Evolutionary conservation across 208 protist species (phyloP).

Genomic region (Zelonia costaricensis): DNA sequence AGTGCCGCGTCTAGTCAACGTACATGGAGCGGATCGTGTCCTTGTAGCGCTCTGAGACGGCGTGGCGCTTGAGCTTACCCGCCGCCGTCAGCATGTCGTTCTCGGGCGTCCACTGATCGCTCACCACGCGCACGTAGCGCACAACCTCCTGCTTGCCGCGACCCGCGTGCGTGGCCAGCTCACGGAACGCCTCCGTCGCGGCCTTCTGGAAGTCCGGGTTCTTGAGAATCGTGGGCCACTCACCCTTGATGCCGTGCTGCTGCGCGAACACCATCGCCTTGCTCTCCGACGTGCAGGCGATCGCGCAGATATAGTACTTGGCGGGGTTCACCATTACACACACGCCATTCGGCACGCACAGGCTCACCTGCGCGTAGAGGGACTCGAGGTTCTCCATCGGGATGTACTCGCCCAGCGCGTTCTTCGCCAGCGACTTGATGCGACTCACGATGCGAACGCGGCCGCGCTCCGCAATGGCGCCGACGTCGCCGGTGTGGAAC

Average conservation of each 20-base stretch:
- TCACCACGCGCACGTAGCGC: conserved; percentile 47
- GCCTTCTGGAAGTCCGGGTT: conserved; percentile 38
- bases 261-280: conserved; percentile 59
- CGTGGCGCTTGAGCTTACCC: conserved; percentile 63
- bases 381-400: conserved; percentile 79
- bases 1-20: conserved; percentile 18
- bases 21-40: conserved; percentile 61
- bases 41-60: conserved; percentile 54
- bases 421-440: conserved; percentile 89
- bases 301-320: conserved; percentile 55
- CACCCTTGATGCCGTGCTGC: conserved; percentile 41
- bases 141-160: conserved; percentile 70
- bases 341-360: conserved; percentile 60
- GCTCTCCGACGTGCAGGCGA: conserved; percentile 53
- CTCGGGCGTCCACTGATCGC: conserved; percentile 84
- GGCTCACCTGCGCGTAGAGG: conserved; percentile 53
- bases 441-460: conserved; percentile 68
- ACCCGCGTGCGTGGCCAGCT: conserved; percentile 40
- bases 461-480: conserved; percentile 38
- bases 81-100: conserved; percentile 77
- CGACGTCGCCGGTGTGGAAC: conserved; percentile 92
- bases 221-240: conserved; percentile 42
- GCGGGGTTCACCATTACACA: conserved; percentile 68
- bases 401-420: conserved; percentile 88
- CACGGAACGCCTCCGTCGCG: conserved; percentile 36